Evolutionary conservation across 2,329 filamentous ascomycete species (phyloP), one percentile per base, ranked within the genome.

Genomic region (Chaetomiaceae sp.): DNA sequence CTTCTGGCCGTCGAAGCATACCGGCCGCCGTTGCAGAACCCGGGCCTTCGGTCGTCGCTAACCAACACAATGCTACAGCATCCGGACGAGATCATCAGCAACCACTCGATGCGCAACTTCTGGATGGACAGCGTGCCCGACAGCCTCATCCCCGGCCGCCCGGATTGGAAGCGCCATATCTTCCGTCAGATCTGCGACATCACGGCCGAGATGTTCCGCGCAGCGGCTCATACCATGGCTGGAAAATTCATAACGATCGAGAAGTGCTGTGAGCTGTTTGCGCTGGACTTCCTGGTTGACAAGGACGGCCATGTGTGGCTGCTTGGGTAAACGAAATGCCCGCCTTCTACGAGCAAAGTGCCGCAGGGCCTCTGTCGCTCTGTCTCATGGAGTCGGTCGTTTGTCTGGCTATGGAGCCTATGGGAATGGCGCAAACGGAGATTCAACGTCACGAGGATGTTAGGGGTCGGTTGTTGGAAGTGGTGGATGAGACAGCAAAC

Each of bases 11-110:
- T 57, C 1, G 58, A 66, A n/a, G 56, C 62, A 15, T 67, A 67
- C 9, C 50, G 61, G 22, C 64, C 64, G 4, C 65, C 66, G 0
- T 68, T 66, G 66, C 50, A 61, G 39, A 60, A 62, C 11, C 65
- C 64, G 0, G 59, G 58, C 19, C 55, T 66, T 1, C 57, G 56
- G 44, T 58, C 65, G 0, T 65, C 62, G 8, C 50, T 68, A 26
- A 68, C 66, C 8, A 68, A 68, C 38, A 68, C 65, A 2, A 61
- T 63, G 0, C 59, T 68, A 0, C 65, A 67, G 48, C 59, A 65
- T 0, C 62, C 62, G 17, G 65, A 62, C 0, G 64, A 65, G 3
- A 60, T 66, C 6, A 56, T 56, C 1, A 51, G 48, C 24, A 60
- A 38, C 40, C 53, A 60, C 19, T 65, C 65, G 6, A 68, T 67